Percentiles rank a stretch among this genome's conserved stretches.
These are phyloP conservation scores for Metschnikowia reukaufii DNA, from an alignment of 805 yeast genomes.

Conservation along the genomic window DNA sequence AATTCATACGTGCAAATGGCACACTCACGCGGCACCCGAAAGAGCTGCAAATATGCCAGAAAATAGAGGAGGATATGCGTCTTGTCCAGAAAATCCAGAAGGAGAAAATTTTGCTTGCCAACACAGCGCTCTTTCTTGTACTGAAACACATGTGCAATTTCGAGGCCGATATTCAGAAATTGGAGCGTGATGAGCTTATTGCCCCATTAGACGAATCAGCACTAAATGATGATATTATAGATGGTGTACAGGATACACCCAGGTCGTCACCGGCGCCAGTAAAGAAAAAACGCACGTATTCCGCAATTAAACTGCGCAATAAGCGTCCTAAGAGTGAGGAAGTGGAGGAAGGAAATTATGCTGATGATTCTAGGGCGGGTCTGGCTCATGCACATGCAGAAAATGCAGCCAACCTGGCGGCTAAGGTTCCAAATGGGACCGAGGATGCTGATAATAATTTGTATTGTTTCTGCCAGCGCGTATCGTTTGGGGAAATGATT, in stretches of 20 bases:
- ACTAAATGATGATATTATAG: conserved; percentile 8
- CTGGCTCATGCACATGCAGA: conserved; percentile 8
- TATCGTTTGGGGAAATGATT: conserved; percentile 93
- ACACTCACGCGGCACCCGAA: conserved; percentile 78
- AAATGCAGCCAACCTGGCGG: conserved; percentile 3
- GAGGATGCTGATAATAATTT: conserved; percentile 43
- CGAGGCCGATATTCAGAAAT: conserved; percentile 70
- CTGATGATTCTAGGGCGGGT: conserved; percentile 13
- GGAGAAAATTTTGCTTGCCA: conserved; percentile 76
- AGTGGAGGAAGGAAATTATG: conserved; percentile 18
- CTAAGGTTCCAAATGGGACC: conserved; percentile 21
- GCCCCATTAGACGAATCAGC: conserved; percentile 47
- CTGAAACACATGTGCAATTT: conserved; percentile 71
- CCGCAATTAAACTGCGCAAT: conserved; percentile 15
- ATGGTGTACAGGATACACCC: conserved; percentile 12
- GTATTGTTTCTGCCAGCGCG: conserved; percentile 92
- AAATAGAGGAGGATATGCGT: conserved; percentile 67
- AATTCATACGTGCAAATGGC: conserved; percentile 79
- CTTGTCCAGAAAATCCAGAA: conserved; percentile 62
- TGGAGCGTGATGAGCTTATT: conserved; percentile 79
- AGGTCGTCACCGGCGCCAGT: conserved; percentile 21
- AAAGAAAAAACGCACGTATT: conserved; percentile 17
- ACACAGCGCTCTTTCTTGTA: conserved; percentile 77
- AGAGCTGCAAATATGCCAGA: conserved; percentile 64
- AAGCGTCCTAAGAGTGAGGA: conserved; percentile 19